These are phyloP conservation scores for Cymbopogon citratus DNA, from an alignment of 176 grass and related monocot genomes.

Conservation along the genomic window DNA sequence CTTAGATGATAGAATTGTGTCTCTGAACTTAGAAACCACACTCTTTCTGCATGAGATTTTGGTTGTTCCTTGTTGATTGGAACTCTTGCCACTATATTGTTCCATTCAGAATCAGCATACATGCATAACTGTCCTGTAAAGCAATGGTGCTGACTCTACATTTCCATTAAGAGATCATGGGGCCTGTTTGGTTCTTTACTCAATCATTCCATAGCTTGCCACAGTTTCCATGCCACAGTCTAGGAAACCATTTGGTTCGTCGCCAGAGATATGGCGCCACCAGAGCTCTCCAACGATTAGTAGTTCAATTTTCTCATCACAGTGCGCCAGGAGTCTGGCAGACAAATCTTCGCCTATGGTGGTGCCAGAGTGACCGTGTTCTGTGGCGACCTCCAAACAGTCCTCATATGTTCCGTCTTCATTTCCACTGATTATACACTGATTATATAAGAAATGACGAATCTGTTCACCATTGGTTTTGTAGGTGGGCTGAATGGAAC, in stretches of 20 bases:
- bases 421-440: constrained; percentile 11
- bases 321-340: not conserved
- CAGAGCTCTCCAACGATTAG: not conserved
- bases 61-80: constrained; percentile 10
- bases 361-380: not conserved
- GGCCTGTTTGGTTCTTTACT: not conserved
- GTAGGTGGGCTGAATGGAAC: constrained; percentile 99
- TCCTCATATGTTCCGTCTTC: not conserved
- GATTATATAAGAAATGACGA: not conserved
- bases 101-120: not conserved
- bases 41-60: not conserved
- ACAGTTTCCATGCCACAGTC: not conserved
- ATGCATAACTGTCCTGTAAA: not conserved
- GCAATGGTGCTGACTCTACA: not conserved
- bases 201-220: not conserved
- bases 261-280: not conserved
- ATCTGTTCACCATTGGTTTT: constrained; percentile 21
- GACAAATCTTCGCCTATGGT: not conserved
- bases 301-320: not conserved
- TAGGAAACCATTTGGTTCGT: not conserved
- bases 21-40: not conserved
- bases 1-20: constrained; percentile 3
- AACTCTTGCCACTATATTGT: not conserved
- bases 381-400: not conserved
- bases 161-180: not conserved